phyloP scores from a whole-genome alignment of 176 grass and related monocot species.

The Cocos nucifera region DNA sequence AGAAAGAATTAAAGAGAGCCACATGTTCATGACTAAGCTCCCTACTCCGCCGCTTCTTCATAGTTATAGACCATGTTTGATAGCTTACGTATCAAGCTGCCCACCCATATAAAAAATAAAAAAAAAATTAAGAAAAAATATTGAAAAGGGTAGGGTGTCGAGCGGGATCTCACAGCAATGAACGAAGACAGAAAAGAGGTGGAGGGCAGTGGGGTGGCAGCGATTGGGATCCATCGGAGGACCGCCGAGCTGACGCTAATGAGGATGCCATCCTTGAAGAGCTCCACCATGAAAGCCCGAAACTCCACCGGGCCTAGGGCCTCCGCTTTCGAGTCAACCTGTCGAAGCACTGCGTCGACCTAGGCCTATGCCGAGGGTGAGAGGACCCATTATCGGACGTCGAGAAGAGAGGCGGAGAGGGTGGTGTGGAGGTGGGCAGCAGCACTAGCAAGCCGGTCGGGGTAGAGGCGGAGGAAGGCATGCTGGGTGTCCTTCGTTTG shows the following conservation, averaged over 20 bases:
- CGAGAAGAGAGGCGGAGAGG: slow-evolving; percentile 21
- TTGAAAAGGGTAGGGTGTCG: too few species aligned
- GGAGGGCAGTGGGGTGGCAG: too few species aligned
- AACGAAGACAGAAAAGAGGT: too few species aligned
- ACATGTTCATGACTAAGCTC: too few species aligned
- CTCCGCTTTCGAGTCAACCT: not conserved
- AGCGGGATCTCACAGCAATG: too few species aligned
- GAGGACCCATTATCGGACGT: not conserved
- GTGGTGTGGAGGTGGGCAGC: slow-evolving; percentile 34
- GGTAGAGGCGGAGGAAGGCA: slow-evolving; percentile 36
- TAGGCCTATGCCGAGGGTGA: not conserved
- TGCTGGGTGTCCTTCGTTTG: slow-evolving; percentile 48
- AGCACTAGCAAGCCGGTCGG: slow-evolving; percentile 75
- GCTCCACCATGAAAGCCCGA: slow-evolving; percentile 31
- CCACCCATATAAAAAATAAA: too few species aligned
- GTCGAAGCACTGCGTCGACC: not conserved
- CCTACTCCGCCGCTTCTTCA: too few species aligned
- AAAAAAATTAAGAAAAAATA: too few species aligned
- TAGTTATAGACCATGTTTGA: too few species aligned
- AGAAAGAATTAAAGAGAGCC: too few species aligned
- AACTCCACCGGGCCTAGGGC: slow-evolving; percentile 33
- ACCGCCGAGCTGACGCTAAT: slow-evolving; percentile 33
- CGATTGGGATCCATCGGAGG: slow-evolving; percentile 28
- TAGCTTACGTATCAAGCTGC: too few species aligned
- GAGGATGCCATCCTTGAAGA: slow-evolving; percentile 47